Base-by-base conservation (phyloP, 352 stramenopile species). In the Globisporangium paroecandrum region DNA sequence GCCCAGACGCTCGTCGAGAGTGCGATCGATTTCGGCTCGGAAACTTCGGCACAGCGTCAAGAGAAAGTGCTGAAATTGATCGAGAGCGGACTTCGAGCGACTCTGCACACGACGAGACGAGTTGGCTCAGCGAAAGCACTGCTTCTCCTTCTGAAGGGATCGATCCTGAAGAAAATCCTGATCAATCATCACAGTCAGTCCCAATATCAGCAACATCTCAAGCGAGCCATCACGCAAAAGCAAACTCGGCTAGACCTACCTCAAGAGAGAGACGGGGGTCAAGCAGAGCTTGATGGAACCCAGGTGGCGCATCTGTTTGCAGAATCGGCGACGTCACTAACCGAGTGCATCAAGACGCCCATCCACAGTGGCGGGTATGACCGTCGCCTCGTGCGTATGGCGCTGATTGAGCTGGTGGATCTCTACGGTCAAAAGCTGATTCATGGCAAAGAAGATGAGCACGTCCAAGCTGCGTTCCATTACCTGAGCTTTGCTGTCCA, bases 391-490 rank as follows among this genome's bases (percentile, higher is more conserved):
- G 69, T 90, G 18, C 73, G 80, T 0, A 62, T 73, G 9, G 81
- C 83, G 18, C 57, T 92, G 18, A 70, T 89, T 29, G 78, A 93
- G 59, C 68, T 94, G n/a, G 79, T 91, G 25, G 74, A 89, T 70
- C 58, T 92, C 1, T 91, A 81, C 53, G 70, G 73, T 6, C 69
- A 71, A 55, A 83, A 90, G 53, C 13, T 86, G 1, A 10, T 90
- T 20, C 65, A 55, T 9, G 68, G 53, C 6, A 69, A 76, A 29
- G 77, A 90, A 68, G 71, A 88, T 13, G 68, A 78, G 18, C 83
- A 92, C 51, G 69, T 89, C 22, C 83, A 91, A 70, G 83, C 80
- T 22, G 84, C 82, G 34, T 90, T 89, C 54, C 84, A 93, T 68
- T 93, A 88, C 68, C 66, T 94, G 32, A 78, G 73, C 43, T 61